A percentile compares a stretch with the other conserved stretches of the same genome.
Conservation (phyloP, 176 grass and related monocot genomes). For the Rhynchospora breviuscula region DNA sequence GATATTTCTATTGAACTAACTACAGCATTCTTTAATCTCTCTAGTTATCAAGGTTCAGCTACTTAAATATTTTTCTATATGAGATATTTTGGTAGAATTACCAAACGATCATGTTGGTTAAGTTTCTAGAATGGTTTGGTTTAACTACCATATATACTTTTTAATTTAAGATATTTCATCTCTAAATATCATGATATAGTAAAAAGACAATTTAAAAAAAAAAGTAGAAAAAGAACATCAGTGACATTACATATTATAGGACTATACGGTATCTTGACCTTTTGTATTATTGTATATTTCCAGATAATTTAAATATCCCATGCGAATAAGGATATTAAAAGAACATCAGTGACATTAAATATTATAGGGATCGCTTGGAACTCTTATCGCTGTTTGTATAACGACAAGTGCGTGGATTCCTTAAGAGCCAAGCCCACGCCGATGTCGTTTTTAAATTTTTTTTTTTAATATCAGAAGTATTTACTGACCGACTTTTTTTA, state of each 20-base stretch:
- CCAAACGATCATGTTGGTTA: not conserved
- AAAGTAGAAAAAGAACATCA: not conserved
- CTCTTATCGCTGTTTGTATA: not conserved
- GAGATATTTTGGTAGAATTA: conserved; percentile 25
- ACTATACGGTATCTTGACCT: not conserved
- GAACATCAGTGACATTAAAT: too few relatives aligned
- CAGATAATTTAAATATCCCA: not conserved
- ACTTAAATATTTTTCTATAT: conserved; percentile 9
- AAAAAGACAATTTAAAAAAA: too few relatives aligned
- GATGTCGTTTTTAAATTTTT: too few relatives aligned
- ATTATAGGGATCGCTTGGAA: not conserved
- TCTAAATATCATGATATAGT: not conserved
- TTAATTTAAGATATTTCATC: not conserved
- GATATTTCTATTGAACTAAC: conserved; percentile 22
- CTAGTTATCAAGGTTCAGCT: conserved; percentile 18
- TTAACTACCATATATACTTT: conserved; percentile 21
- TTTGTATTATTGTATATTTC: not conserved
- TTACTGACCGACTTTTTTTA: too few relatives aligned
- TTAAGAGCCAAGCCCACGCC: too few relatives aligned
- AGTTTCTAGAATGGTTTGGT: conserved; percentile 14
- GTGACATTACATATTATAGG: not conserved
- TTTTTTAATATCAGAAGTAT: too few relatives aligned
- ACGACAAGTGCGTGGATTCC: not conserved
- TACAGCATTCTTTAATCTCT: conserved; percentile 18
- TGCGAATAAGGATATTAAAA: too few relatives aligned